These are phyloP conservation scores for Licmophora abbreviata DNA, from an alignment of 108 stramenopile genomes.

Conservation along the genomic window DNA sequence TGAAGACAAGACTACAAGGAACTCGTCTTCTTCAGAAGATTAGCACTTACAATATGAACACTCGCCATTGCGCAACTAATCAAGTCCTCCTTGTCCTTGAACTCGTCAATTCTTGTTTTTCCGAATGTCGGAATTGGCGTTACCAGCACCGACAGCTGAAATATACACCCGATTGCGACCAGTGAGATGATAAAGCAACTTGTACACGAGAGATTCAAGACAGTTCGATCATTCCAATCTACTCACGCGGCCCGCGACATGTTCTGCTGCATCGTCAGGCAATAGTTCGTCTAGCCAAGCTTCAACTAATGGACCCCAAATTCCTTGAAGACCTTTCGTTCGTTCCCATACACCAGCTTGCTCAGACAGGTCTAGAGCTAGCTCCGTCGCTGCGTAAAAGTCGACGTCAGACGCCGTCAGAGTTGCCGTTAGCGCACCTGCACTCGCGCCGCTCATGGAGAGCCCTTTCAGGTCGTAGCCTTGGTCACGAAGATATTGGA, in stretches of 20 bases:
- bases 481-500: conserved; percentile 54
- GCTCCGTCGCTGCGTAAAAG: conserved; percentile 67
- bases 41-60: conserved; percentile 68
- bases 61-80: conserved; percentile 86
- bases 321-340: conserved; percentile 68
- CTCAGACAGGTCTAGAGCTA: conserved; percentile 63
- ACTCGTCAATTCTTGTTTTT: conserved; percentile 47
- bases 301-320: conserved; percentile 82
- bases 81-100: conserved; percentile 57
- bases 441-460: conserved; percentile 71
- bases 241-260: conserved; percentile 27
- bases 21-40: not conserved
- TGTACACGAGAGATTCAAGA: not conserved
- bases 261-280: conserved; percentile 49
- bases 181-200: not conserved
- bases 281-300: conserved; percentile 77
- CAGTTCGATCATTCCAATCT: not conserved
- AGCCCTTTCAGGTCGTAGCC: conserved; percentile 41
- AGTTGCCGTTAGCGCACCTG: conserved; percentile 81
- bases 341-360: conserved; percentile 81
- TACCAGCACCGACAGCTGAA: conserved; percentile 44
- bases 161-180: conserved; percentile 11
- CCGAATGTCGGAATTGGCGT: conserved; percentile 61
- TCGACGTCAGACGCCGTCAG: conserved; percentile 61
- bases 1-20: not conserved